Conservation (phyloP, 1,139 yeast genomes). For the Blastobotrys ciferrii region DNA sequence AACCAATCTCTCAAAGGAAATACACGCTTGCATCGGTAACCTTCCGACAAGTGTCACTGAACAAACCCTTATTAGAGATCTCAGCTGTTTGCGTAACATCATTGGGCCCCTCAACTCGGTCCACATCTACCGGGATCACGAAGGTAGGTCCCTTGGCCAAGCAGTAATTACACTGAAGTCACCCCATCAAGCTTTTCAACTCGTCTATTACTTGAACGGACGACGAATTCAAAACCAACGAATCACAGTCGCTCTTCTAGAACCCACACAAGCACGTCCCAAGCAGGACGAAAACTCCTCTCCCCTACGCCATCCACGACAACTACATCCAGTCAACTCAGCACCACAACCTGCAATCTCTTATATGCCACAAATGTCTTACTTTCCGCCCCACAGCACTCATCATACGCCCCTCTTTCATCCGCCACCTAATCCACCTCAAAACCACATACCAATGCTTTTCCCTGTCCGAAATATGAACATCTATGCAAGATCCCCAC, state of each 20-base stretch:
- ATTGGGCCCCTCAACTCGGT: not conserved
- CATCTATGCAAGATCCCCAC: not conserved
- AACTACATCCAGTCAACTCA: not conserved
- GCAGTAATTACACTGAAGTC: not conserved
- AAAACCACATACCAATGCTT: not conserved
- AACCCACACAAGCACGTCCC: not conserved
- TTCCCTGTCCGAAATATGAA: not conserved
- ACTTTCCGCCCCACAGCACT: too few relatives aligned
- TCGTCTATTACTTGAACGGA: slow-evolving; percentile 7
- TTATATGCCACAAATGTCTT: not conserved
- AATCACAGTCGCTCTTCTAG: not conserved
- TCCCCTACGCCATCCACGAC: too few relatives aligned
- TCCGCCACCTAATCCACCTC: not conserved
- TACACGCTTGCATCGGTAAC: not conserved
- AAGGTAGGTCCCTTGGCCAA: slow-evolving; percentile 3
- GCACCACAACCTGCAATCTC: not conserved
- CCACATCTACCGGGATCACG: not conserved
- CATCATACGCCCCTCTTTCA: not conserved
- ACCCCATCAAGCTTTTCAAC: not conserved
- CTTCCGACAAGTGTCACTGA: not conserved
- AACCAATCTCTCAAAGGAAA: not conserved
- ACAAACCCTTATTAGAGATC: not conserved
- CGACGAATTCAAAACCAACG: not conserved
- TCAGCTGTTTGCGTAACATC: not conserved
- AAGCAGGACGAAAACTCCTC: too few relatives aligned